Evolutionary conservation across 805 yeast species (phyloP), one percentile per base, ranked within the genome.

Genomic region (Wickerhamiella nectarea): DNA sequence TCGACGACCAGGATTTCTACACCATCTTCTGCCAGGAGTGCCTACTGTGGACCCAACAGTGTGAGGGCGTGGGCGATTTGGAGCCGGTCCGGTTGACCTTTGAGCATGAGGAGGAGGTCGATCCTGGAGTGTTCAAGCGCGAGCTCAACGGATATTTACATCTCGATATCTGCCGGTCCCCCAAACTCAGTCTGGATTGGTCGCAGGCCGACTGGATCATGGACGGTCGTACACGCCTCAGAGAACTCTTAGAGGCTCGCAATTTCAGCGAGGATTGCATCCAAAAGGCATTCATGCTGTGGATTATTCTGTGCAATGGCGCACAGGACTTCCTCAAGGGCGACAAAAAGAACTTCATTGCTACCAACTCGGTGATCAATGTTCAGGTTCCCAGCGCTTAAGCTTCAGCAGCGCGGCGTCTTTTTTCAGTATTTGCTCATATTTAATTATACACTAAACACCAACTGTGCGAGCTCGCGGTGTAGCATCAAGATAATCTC

Each of bases 341-440:
- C 33, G 42, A 39, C 29, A 39, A 29, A 20, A n/a, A 21, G 21
- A 39, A 39, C 25, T 39, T 39, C 20, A 39, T 39, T 20, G 29
- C 54, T 57, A 45, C 57, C 58, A 9, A 53, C 52, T 11, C 64
- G 85, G 37, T 85, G 84, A 66, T 82, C 21, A 39, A 31, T 15
- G 36, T 31, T 6, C 20, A 26, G 12, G 42, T 39, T 3, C 34
- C 41, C 11, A 15, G 37, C 19, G 34, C 34, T 4, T 17, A 17
- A 31, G 12, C 14, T 9, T n/a, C n/a, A n/a, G n/a, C n/a, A n/a
- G n/a, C n/a, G n/a, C n/a, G n/a, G n/a, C n/a, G n/a, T n/a, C n/a
- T n/a, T n/a, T n/a, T n/a, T n/a, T n/a, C n/a, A n/a, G n/a, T n/a
- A n/a, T n/a, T n/a, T n/a, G n/a, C n/a, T n/a, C n/a, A 8, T 33